phyloP scores from a whole-genome alignment of 352 stramenopile species.

The Albugo candida region DNA sequence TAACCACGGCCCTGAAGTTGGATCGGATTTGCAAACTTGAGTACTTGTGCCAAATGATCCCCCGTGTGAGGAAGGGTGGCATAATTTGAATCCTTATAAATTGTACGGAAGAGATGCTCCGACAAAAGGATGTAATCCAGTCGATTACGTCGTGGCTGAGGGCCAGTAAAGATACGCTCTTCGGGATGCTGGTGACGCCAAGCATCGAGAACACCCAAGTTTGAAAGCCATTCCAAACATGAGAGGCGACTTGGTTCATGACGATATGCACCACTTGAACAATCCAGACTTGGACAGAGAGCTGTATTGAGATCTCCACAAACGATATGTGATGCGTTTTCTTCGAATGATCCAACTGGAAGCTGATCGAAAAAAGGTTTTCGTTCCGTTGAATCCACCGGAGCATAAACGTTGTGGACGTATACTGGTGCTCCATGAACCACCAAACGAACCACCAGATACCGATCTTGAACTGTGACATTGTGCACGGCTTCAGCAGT shows the following conservation, averaged over 20 bases:
- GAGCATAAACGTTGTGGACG: too few species aligned
- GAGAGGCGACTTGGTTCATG: background rate
- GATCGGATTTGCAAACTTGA: background rate
- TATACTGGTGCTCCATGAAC: too few species aligned
- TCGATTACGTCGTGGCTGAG: constrained; percentile 5
- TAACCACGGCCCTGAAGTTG: background rate
- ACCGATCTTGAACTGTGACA: too few species aligned
- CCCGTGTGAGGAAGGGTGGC: background rate
- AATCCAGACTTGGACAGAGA: constrained; percentile 1
- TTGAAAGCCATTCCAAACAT: constrained; percentile 5
- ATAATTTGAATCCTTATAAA: background rate
- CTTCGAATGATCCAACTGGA: too few species aligned
- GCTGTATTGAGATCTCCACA: constrained; percentile 9
- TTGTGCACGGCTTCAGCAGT: too few species aligned
- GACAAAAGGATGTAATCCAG: constrained; percentile 11
- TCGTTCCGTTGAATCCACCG: too few species aligned
- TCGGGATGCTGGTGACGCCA: constrained; percentile 7
- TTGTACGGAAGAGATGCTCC: background rate
- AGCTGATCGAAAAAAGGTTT: too few species aligned
- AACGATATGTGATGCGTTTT: constrained; percentile 4
- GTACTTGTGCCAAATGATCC: background rate
- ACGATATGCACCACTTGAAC: background rate
- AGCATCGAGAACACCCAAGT: constrained; percentile 6
- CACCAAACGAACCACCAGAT: too few species aligned
- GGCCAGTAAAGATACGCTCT: background rate